phyloP scores from a whole-genome alignment of 495 filamentous ascomycete genomes.

The Apiosordaria backusii region DNA sequence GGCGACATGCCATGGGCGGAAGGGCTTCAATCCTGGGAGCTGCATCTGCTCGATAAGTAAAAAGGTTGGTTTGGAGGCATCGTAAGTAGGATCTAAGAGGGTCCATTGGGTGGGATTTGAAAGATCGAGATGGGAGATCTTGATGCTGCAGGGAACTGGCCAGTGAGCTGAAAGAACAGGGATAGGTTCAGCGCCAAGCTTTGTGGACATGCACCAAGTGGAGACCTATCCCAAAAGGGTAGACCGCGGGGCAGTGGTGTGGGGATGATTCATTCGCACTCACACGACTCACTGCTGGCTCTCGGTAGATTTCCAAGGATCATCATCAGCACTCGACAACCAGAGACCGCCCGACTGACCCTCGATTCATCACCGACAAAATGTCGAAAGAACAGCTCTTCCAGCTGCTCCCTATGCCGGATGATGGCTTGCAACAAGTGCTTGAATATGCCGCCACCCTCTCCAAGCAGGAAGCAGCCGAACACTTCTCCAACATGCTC shows the following conservation, averaged over 20 bases:
- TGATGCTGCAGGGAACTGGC: not conserved
- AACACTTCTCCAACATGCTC: constrained; percentile 82
- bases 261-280: no score
- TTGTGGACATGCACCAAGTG: not conserved
- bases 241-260: not conserved
- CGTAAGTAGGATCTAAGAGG: not conserved
- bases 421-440: constrained; percentile 75
- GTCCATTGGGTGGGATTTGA: not conserved
- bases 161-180: not conserved
- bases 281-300: not conserved
- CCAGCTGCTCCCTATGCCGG: constrained; percentile 75
- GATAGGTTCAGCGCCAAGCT: not conserved
- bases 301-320: not conserved
- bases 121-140: not conserved
- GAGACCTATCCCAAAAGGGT: not conserved
- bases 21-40: no score
- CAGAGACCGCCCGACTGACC: not conserved
- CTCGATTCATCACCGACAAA: not conserved
- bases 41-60: no score
- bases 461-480: constrained; percentile 68
- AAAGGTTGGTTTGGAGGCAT: no score
- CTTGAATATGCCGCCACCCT: constrained; percentile 69
- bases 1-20: no score
- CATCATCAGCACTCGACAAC: not conserved
- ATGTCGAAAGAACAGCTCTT: constrained; percentile 69